A percentile compares a stretch with the other conserved stretches of the same genome.
These are phyloP conservation scores for Cyphellophora europaea DNA, from an alignment of 2,329 filamentous ascomycete species.

Conservation along the genomic window DNA sequence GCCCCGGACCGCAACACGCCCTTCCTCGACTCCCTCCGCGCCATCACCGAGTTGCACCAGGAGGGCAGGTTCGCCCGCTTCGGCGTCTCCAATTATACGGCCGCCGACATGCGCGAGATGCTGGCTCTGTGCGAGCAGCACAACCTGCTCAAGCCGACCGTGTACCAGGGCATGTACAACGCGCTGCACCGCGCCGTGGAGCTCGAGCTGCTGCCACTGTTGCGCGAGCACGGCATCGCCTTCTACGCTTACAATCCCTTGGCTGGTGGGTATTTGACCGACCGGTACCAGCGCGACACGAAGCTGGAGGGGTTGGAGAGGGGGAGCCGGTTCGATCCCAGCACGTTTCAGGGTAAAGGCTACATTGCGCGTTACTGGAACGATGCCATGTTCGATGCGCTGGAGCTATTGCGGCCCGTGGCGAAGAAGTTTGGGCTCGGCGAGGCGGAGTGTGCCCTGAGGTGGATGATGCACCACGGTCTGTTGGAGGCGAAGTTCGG, in stretches of 20 bases:
- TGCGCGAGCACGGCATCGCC: slow-evolving; percentile 24
- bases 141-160: slow-evolving; percentile 26
- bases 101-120: slow-evolving; percentile 23
- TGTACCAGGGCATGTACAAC: slow-evolving; percentile 34
- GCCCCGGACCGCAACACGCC: slow-evolving; percentile 25
- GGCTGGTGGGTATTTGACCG: slow-evolving; percentile 28
- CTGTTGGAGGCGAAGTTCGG: slow-evolving; percentile 17
- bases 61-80: slow-evolving; percentile 24
- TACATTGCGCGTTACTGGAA: slow-evolving; percentile 32
- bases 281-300: slow-evolving; percentile 23
- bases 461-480: slow-evolving; percentile 39
- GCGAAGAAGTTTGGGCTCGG: slow-evolving; percentile 32
- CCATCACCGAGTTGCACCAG: slow-evolving; percentile 25
- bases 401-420: slow-evolving; percentile 29
- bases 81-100: slow-evolving; percentile 30
- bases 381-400: slow-evolving; percentile 32
- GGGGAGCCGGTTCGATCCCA: slow-evolving; percentile 31
- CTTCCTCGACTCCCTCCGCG: slow-evolving; percentile 27
- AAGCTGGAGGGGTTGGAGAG: slow-evolving; percentile 21
- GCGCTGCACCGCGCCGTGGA: slow-evolving; percentile 27
- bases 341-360: slow-evolving; percentile 28
- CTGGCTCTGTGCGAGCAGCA: slow-evolving; percentile 25
- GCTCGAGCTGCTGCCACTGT: slow-evolving; percentile 25
- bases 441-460: slow-evolving; percentile 32
- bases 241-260: slow-evolving; percentile 23